A percentile compares a stretch with the other conserved stretches of the same genome.
phyloP scores from a whole-genome alignment of 108 stramenopile species.

The Poteriospumella lacustris region DNA sequence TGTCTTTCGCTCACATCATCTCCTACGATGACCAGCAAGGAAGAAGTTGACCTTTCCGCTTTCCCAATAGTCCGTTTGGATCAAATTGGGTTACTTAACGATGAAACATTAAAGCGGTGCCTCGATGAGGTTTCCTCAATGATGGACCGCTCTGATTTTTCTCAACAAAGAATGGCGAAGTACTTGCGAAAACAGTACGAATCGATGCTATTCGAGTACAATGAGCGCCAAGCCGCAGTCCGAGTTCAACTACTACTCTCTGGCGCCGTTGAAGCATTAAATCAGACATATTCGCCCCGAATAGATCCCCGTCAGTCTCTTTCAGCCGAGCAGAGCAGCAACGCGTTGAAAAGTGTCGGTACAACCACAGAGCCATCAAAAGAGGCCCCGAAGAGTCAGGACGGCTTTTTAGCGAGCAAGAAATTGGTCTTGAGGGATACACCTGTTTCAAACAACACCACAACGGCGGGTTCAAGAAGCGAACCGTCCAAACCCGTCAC shows the following conservation, averaged over 20 bases:
- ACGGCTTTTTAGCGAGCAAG: background rate
- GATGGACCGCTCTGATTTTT: background rate
- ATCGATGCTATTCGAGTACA: constrained; percentile 3
- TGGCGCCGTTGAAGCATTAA: background rate
- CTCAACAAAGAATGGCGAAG: background rate
- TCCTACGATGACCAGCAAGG: no score
- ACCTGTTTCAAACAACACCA: no score
- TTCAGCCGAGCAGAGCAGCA: background rate
- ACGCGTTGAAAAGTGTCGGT: background rate
- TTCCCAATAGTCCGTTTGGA: constrained; percentile 26
- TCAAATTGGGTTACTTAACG: constrained; percentile 12
- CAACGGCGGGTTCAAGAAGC: no score
- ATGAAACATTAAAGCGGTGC: background rate
- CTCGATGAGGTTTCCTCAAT: constrained; percentile 6
- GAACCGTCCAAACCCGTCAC: no score
- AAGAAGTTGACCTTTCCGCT: constrained; percentile 4
- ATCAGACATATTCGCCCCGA: background rate
- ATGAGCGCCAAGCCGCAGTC: background rate
- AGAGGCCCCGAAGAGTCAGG: background rate
- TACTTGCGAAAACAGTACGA: background rate
- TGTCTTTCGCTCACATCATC: no score
- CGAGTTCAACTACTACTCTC: background rate
- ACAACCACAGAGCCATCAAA: background rate
- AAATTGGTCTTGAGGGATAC: no score
- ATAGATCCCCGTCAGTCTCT: no score